Evolutionary conservation across 2,329 filamentous ascomycete genomes (phyloP).

Genomic region (Sarocladiaceae sp.): DNA sequence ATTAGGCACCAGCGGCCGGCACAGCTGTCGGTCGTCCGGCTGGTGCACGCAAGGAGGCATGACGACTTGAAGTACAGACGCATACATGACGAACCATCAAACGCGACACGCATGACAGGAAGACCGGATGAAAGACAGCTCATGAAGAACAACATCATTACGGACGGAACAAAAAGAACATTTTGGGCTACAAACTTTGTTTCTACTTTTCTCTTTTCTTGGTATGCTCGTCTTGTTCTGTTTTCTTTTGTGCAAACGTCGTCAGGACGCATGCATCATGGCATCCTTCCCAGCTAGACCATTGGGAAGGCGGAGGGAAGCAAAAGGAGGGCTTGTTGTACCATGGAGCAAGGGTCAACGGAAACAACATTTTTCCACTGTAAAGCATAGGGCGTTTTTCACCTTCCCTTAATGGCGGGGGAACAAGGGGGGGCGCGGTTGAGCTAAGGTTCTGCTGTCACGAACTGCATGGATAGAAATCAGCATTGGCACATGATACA

Average conservation of each 20-base stretch:
- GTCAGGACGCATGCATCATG: neutral
- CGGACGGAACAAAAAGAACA: neutral
- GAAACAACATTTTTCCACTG: neutral
- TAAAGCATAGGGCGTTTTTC: constrained; percentile 4
- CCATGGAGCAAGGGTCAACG: neutral
- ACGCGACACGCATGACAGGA: neutral
- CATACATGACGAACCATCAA: neutral
- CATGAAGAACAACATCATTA: constrained; percentile 3
- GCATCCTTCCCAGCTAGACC: neutral
- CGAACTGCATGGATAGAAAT: constrained; percentile 8
- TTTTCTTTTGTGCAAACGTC: neutral
- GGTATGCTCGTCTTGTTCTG: neutral
- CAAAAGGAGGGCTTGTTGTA: neutral
- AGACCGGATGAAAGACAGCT: neutral
- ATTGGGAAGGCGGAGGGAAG: neutral
- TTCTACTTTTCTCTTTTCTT: neutral
- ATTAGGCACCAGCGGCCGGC: too few relatives aligned
- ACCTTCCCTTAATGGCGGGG: neutral
- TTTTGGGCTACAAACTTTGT: constrained; percentile 7
- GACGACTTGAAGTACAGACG: neutral
- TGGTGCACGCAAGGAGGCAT: neutral
- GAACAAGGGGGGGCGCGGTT: neutral
- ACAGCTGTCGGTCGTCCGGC: neutral
- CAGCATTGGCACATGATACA: constrained; percentile 6
- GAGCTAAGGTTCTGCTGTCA: neutral